These are phyloP conservation scores for Fusarium anguioides DNA, from an alignment of 2,329 filamentous ascomycete genomes.

Conservation along the genomic window DNA sequence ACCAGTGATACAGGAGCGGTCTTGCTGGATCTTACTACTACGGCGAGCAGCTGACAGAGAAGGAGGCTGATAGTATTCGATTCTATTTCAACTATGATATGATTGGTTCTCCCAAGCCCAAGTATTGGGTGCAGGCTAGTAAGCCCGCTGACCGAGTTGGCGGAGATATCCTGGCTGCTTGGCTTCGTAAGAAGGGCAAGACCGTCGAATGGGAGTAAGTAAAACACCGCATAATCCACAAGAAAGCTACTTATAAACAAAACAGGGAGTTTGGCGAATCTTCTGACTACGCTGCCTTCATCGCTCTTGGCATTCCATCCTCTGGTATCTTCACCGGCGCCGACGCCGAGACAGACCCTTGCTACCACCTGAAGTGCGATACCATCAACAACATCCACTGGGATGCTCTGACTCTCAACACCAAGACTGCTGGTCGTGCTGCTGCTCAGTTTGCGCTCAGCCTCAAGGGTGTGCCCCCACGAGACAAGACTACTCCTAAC, in stretches of 20 bases:
- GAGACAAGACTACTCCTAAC: conserved; percentile 47
- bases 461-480: conserved; percentile 49
- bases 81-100: conserved; percentile 80
- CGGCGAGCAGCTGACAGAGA: conserved; percentile 49
- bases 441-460: conserved; percentile 57
- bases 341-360: conserved; percentile 48
- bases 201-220: conserved; percentile 49
- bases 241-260: conserved; percentile 1
- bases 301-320: conserved; percentile 54
- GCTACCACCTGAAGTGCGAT: conserved; percentile 57
- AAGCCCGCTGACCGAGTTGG: conserved; percentile 54
- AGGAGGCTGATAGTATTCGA: conserved; percentile 64
- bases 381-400: conserved; percentile 55
- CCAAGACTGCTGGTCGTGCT: conserved; percentile 61
- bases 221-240: rapidly evolving
- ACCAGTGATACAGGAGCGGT: conserved; percentile 47
- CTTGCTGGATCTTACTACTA: conserved; percentile 58
- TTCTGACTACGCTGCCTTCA: conserved; percentile 57
- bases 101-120: conserved; percentile 63
- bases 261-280: conserved; percentile 50
- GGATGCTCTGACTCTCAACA: conserved; percentile 53
- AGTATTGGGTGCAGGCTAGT: conserved; percentile 55
- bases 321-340: conserved; percentile 57
- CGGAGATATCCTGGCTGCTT: conserved; percentile 50
- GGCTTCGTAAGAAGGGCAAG: conserved; percentile 51